Evolutionary conservation across 257 asterid species (phyloP), one percentile per base, ranked within the genome.

Genomic region (Penstemon newberryi): DNA sequence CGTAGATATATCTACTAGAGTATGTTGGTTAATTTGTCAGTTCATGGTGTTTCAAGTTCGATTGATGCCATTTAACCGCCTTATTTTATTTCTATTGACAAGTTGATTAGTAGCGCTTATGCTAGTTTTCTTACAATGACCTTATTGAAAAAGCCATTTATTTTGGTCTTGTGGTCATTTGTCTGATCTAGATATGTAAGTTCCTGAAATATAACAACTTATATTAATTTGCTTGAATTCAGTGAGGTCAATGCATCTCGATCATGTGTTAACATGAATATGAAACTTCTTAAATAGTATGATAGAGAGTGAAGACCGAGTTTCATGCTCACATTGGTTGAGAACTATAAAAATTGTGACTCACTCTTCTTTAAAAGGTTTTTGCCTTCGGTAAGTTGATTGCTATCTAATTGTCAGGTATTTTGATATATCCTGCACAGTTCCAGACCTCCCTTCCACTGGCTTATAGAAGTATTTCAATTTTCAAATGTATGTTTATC

Each of bases 281-380:
- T 65, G 65, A 59, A 39, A 58, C 6, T 62, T 39, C 12, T 15
- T 36, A 7, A 49, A 60, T 61, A 13, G 3, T 52, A 55, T 44
- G 12, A 15, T 15, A 15, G 18, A 15, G 18, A 15, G 60, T 73
- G 64, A 42, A 63, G 39, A 15, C 4, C 8, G 54, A 56, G 42
- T 8, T 54, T 46, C 46, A 50, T 50, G 47, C 53, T 38, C 63
- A 11, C 6, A 53, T 19, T 43, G 78, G 36, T 52, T 73, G 50
- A 60, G 53, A 66, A 38, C 43, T 65, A 46, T 19, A 66, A 65
- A 38, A 19, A 49, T 42, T 65, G 42, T 53, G 25, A 46, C 51
- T 52, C 44, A 46, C 51, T 52, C 44, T 41, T 44, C n/a, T 33
- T 62, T 18, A 39, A 33, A 37, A 36, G 54, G 67, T 54, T 43